Percentiles rank a stretch among this genome's conserved stretches.
Conservation (phyloP, 148 eudicot species). For the Spergularia bocconei region DNA sequence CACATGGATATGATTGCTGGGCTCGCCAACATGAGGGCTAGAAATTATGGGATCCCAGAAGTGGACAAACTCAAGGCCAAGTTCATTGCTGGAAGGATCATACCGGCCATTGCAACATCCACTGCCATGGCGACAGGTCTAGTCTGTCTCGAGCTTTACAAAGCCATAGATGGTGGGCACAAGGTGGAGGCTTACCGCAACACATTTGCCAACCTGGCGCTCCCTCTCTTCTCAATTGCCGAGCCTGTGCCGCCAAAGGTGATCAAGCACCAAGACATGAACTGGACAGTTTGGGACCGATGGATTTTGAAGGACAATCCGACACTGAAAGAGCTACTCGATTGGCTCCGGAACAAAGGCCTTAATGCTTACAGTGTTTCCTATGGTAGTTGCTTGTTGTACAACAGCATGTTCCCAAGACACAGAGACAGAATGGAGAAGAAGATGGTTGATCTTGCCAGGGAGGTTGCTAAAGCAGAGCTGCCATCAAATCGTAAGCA, state of each 20-base stretch:
- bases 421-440: constrained; percentile 50
- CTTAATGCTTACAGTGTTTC: constrained; percentile 67
- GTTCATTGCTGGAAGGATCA: constrained; percentile 62
- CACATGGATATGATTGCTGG: constrained; percentile 67
- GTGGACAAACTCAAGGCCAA: constrained; percentile 64
- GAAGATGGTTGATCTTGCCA: constrained; percentile 51
- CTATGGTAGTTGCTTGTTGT: constrained; percentile 64
- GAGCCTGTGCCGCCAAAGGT: constrained; percentile 63
- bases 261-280: constrained; percentile 61
- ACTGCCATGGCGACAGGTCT: constrained; percentile 66
- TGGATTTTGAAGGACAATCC: constrained; percentile 49
- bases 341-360: constrained; percentile 62
- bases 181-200: constrained; percentile 62
- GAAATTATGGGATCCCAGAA: constrained; percentile 55
- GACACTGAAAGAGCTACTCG: constrained; percentile 51
- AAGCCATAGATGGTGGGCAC: constrained; percentile 47
- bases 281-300: constrained; percentile 67
- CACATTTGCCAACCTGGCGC: constrained; percentile 62
- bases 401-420: constrained; percentile 55
- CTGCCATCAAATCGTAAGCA: constrained; percentile 44
- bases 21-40: constrained; percentile 75
- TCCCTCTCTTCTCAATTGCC: constrained; percentile 57
- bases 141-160: constrained; percentile 62
- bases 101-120: constrained; percentile 58
- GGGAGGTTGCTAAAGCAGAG: constrained; percentile 52